Base-by-base conservation (phyloP, 2,329 filamentous ascomycete genomes). In the Bipolaris bicolor region DNA sequence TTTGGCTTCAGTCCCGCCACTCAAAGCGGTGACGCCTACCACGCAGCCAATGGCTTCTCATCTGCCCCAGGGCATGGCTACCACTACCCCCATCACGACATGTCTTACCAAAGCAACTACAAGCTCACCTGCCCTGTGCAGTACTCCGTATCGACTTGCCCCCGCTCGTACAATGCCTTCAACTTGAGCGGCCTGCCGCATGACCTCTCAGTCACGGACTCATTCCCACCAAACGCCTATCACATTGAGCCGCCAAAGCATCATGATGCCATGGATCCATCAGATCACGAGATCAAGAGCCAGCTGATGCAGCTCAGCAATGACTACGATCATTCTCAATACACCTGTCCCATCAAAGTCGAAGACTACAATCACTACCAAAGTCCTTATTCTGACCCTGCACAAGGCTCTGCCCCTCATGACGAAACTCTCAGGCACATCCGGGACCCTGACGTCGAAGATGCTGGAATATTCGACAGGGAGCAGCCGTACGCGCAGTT, bases 401-500 rank as follows among this genome's bases (percentile, higher is more conserved):
- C 65, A 10, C 66, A 63, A 16, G 63, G 61, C 4, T 67, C 69
- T 1, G 69, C 71, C 1, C 70, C 68, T 0, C 58, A 60, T 22
- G 62, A 68, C 20, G 61, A 65, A 36, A 15, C 44, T 7, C 39
- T 55, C 39, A 49, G 43, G 36, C 53, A 54, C 31, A 44, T 37
- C 36, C 61, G 60, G 1, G 60, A 66, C 7, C 26, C 49, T 33
- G 29, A 48, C 9, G 45, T 48, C 13, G 57, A 52, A 5, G 68
- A 73, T 1, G 66, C 70, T 2, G 49, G 44, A 10, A 37, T 56
- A 3, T 57, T 71, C 18, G 75, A 77, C 52, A 77, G 75, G 52
- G 84, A 86, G 20, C 84, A 85, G 57, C 90, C 92, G 0, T 98
- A 98, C 71, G 92, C 94, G 0, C 84, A 90, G 67, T 83, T 97